Percentiles rank a stretch among this genome's conserved stretches.
phyloP scores from a whole-genome alignment of 805 yeast genomes.

The Torulaspora microellipsoides region DNA sequence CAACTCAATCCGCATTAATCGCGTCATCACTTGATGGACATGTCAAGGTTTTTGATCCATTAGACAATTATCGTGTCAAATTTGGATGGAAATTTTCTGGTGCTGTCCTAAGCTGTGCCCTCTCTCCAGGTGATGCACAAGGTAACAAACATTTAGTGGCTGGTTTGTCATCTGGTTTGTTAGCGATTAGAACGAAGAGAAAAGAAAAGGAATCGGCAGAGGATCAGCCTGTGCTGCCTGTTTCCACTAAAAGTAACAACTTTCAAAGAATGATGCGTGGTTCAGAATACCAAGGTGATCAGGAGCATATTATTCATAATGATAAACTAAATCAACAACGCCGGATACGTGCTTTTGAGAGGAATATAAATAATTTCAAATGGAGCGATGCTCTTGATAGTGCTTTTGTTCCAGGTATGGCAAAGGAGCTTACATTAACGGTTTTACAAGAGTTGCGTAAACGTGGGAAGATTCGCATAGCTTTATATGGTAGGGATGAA shows the following conservation, averaged over 20 bases:
- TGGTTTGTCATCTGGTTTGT: conserved; percentile 84
- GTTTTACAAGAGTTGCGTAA: conserved; percentile 81
- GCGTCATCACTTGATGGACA: conserved; percentile 98
- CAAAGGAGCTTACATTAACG: conserved; percentile 75
- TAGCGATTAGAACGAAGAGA: conserved; percentile 84
- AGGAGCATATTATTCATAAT: conserved; percentile 65
- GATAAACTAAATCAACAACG: conserved; percentile 54
- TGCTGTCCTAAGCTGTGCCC: conserved; percentile 84
- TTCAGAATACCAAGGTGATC: conserved; percentile 84
- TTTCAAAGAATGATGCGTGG: conserved; percentile 86
- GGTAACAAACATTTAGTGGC: conserved; percentile 76
- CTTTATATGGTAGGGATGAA: conserved; percentile 80
- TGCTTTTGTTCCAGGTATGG: conserved; percentile 74
- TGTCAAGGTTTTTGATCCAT: conserved; percentile 86
- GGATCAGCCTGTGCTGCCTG: not conserved
- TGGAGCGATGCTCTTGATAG: conserved; percentile 92
- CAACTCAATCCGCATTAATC: conserved; percentile 48
- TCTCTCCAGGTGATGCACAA: conserved; percentile 58
- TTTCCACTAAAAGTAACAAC: conserved; percentile 43
- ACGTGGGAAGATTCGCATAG: conserved; percentile 83
- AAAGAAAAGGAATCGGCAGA: conserved; percentile 40
- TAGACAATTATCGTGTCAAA: conserved; percentile 77
- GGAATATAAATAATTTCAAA: conserved; percentile 75
- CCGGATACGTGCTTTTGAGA: conserved; percentile 77
- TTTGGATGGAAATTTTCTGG: conserved; percentile 98